These are phyloP conservation scores for Sporothrix brunneoviolacea DNA, from an alignment of 2,329 filamentous ascomycete genomes.

Conservation along the genomic window DNA sequence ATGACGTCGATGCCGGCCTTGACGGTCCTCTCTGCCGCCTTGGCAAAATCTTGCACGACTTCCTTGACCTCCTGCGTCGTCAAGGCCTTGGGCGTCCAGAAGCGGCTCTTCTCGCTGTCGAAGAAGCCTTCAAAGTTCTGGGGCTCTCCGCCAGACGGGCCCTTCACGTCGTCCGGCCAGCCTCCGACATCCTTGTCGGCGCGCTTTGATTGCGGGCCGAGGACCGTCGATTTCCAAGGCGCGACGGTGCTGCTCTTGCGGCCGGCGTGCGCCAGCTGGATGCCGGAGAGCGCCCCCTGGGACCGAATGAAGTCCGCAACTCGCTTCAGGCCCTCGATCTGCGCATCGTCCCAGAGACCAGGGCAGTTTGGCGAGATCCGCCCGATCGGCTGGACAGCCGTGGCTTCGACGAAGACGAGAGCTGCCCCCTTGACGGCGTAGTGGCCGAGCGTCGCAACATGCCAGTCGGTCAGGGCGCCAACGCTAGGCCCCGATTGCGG, in stretches of 20 bases:
- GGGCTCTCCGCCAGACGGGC: conserved; percentile 25
- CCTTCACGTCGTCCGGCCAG: conserved; percentile 36
- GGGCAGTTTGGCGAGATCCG: conserved; percentile 30
- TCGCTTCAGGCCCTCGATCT: conserved; percentile 29
- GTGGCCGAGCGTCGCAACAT: conserved; percentile 36
- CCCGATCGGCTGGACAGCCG: conserved; percentile 23
- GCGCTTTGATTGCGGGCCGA: too few species aligned
- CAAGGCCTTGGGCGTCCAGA: conserved; percentile 41
- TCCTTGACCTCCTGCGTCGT: too few species aligned
- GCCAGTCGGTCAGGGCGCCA: conserved; percentile 37
- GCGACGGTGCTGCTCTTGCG: conserved; percentile 46
- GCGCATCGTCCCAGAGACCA: conserved; percentile 32
- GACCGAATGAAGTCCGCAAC: too few species aligned
- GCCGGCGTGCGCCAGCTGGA: conserved; percentile 67
- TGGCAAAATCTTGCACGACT: conserved; percentile 49
- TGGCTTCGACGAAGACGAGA: too few species aligned
- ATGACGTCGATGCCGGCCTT: conserved; percentile 61
- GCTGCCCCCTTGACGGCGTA: conserved; percentile 23
- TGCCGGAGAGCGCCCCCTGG: too few species aligned
- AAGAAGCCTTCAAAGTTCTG: too few species aligned
- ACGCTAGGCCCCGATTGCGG: conserved; percentile 34
- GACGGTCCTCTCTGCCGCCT: conserved; percentile 47
- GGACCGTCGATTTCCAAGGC: conserved; percentile 47
- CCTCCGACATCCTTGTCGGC: conserved; percentile 35
- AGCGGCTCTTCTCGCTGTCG: too few species aligned